Conservation (phyloP, 805 yeast genomes). For the Wickerhamomyces subpelliculosus region DNA sequence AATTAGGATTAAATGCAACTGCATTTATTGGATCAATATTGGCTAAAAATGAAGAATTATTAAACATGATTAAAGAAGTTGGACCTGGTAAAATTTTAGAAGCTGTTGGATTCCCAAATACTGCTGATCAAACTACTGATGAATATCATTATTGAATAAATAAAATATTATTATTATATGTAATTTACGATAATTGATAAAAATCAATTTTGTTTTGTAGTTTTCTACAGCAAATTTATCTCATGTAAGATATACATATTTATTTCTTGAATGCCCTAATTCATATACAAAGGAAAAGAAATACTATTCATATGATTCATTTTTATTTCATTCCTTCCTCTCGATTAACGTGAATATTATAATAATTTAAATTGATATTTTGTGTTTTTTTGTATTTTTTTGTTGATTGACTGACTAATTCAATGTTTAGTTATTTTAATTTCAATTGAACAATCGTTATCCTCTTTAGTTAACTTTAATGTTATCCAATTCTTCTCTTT, state of each 20-base stretch:
- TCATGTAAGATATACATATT: no score
- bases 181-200: no score
- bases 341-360: no score
- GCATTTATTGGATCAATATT: slow-evolving; percentile 75
- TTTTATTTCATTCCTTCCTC: no score
- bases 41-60: slow-evolving; percentile 59
- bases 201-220: no score
- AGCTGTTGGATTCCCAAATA: slow-evolving; percentile 61
- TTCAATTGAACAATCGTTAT: background rate
- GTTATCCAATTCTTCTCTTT: slow-evolving; percentile 85
- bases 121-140: slow-evolving; percentile 47
- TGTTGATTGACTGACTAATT: no score
- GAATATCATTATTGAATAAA: slow-evolving; percentile 54
- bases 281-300: background rate
- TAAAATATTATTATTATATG: no score
- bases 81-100: slow-evolving; percentile 46
- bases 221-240: no score
- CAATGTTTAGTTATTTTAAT: background rate
- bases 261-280: no score
- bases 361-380: no score
- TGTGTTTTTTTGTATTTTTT: no score
- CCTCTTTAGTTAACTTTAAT: slow-evolving; percentile 25
- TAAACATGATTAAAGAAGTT: slow-evolving; percentile 36
- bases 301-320: no score
- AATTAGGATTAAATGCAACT: slow-evolving; percentile 63